Conservation (phyloP, 1,139 yeast genomes). For the Insectozyma bohioensis region DNA sequence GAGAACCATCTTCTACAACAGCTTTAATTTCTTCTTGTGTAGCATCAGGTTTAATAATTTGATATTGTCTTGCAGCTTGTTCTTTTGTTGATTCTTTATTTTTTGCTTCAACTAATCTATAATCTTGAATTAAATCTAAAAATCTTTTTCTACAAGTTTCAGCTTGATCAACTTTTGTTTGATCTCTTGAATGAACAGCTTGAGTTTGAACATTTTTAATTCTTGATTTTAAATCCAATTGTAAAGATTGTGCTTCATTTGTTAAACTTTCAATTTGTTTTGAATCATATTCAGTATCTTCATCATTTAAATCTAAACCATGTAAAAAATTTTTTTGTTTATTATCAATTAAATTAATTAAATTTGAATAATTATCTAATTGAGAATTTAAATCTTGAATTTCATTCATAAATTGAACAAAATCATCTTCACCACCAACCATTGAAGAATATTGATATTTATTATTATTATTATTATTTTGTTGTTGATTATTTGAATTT, state of each 20-base stretch:
- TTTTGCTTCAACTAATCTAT: conserved; percentile 82
- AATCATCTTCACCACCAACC: conserved; percentile 56
- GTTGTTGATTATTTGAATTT: too few relatives aligned
- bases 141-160: conserved; percentile 86
- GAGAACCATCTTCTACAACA: conserved; percentile 82
- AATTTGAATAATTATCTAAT: conserved; percentile 74
- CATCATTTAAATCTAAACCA: conserved; percentile 75
- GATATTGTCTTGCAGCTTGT: conserved; percentile 91
- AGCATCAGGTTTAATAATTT: conserved; percentile 91
- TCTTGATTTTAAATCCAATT: conserved; percentile 69
- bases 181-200: conserved; percentile 61
- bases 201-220: conserved; percentile 71
- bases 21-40: conserved; percentile 78
- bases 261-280: conserved; percentile 76
- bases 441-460: conserved; percentile 16
- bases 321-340: conserved; percentile 82
- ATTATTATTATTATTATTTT: background rate
- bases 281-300: conserved; percentile 68
- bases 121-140: conserved; percentile 80
- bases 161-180: conserved; percentile 85
- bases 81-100: conserved; percentile 82
- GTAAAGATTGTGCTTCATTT: conserved; percentile 77
- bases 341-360: conserved; percentile 75
- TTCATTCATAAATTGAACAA: conserved; percentile 77
- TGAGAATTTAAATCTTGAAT: conserved; percentile 80